A percentile compares a stretch with the other conserved stretches of the same genome.
Evolutionary conservation across 2,329 filamentous ascomycete species (phyloP).

Genomic region (Sphaerulina vaccinii): DNA sequence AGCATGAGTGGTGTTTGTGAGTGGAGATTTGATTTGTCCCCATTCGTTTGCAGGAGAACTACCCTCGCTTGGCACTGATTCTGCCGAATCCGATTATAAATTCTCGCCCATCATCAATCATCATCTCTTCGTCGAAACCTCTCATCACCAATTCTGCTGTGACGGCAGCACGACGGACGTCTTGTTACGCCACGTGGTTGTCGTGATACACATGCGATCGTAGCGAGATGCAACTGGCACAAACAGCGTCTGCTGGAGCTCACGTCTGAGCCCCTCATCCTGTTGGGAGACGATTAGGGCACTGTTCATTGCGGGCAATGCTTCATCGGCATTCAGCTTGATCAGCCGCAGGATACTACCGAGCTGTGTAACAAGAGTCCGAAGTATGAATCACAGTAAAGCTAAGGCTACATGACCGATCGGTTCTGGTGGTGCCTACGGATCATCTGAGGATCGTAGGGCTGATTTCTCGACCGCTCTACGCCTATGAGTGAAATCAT

Average conservation of each 20-base stretch:
- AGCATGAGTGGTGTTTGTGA: too few species aligned
- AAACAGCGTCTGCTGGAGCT: slow-evolving; percentile 1
- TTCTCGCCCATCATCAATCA: too few species aligned
- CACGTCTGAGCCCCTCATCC: neutral
- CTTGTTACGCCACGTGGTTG: neutral
- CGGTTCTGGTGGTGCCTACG: neutral
- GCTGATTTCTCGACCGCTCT: neutral
- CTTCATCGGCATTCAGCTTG: neutral
- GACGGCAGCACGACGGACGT: neutral
- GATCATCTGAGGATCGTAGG: too few species aligned
- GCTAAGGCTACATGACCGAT: too few species aligned
- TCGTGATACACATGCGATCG: neutral
- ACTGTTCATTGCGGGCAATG: neutral
- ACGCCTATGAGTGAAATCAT: neutral
- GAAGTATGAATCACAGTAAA: too few species aligned
- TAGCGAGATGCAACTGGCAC: neutral
- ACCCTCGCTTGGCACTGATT: too few species aligned
- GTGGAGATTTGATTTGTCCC: too few species aligned
- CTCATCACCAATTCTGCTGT: neutral
- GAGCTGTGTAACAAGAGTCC: neutral
- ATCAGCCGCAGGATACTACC: neutral
- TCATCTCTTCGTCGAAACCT: neutral
- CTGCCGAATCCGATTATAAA: too few species aligned
- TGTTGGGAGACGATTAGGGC: neutral
- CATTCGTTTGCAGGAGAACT: too few species aligned